phyloP scores from a whole-genome alignment of 1,139 yeast genomes.

The Magnusiomyces tetraspermus region DNA sequence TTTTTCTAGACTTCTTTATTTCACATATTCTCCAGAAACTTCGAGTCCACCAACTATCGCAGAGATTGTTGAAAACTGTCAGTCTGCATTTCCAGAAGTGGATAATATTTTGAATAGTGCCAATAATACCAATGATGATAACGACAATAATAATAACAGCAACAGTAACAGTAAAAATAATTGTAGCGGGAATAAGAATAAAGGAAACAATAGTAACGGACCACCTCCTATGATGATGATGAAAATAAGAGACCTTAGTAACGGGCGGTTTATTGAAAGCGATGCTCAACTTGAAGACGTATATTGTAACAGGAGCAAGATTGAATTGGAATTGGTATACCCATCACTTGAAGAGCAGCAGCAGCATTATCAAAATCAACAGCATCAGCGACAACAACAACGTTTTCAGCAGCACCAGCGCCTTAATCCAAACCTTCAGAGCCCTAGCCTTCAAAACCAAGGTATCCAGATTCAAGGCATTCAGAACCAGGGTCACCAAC shows the following conservation, averaged over 20 bases:
- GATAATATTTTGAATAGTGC: neutral
- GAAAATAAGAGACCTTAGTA: slow-evolving; percentile 25
- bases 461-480: too few relatives aligned
- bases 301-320: slow-evolving; percentile 17
- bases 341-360: too few relatives aligned
- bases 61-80: slow-evolving; percentile 64
- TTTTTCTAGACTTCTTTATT: slow-evolving; percentile 39
- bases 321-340: slow-evolving; percentile 13
- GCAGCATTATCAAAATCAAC: too few relatives aligned
- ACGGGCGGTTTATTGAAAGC: slow-evolving; percentile 19
- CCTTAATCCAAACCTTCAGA: too few relatives aligned
- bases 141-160: too few relatives aligned
- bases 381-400: too few relatives aligned
- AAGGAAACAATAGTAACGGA: neutral
- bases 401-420: too few relatives aligned
- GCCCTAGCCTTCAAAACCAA: too few relatives aligned
- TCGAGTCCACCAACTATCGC: slow-evolving; percentile 60
- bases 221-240: too few relatives aligned
- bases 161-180: too few relatives aligned
- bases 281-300: slow-evolving; percentile 31
- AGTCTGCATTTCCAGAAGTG: slow-evolving; percentile 46
- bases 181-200: too few relatives aligned
- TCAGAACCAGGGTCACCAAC: too few relatives aligned
- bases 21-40: slow-evolving; percentile 48
- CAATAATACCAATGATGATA: neutral